These are phyloP conservation scores for Dichomitus squalens DNA, from an alignment of 1,284 basidiomycete genomes.

Conservation along the genomic window DNA sequence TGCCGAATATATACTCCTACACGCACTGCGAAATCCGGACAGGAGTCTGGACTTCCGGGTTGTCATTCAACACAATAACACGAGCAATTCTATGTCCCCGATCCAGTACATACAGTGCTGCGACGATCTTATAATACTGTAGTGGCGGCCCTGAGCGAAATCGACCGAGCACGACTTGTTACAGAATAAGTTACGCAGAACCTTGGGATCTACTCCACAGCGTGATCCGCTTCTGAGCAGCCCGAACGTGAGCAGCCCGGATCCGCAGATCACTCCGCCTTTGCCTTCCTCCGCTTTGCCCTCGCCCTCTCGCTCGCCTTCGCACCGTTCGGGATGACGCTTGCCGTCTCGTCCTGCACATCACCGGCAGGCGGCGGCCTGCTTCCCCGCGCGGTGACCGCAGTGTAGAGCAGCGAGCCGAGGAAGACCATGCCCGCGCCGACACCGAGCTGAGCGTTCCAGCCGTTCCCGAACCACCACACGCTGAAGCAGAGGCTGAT, in stretches of 20 bases:
- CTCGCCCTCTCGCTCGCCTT: background rate
- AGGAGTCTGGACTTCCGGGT: too few relatives aligned
- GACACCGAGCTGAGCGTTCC: constrained; percentile 60
- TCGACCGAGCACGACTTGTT: background rate
- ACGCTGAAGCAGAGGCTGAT: constrained; percentile 73
- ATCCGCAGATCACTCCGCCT: constrained; percentile 3
- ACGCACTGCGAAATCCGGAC: too few relatives aligned
- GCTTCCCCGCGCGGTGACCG: constrained; percentile 22
- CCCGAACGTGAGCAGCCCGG: background rate
- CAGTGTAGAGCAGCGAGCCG: constrained; percentile 58
- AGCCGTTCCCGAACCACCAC: constrained; percentile 73
- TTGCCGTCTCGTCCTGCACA: background rate
- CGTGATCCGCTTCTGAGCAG: too few relatives aligned
- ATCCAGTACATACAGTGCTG: too few relatives aligned
- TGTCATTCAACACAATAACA: too few relatives aligned
- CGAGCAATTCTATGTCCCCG: too few relatives aligned
- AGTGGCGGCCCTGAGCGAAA: background rate
- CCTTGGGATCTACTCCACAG: background rate
- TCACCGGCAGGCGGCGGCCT: background rate
- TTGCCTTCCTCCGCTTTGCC: constrained; percentile 1
- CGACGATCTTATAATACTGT: background rate
- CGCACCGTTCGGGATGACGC: background rate
- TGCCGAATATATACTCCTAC: constrained; percentile 1
- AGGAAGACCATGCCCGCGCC: constrained; percentile 70
- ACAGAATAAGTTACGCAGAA: background rate